Percentiles rank a stretch among this genome's conserved stretches.
Evolutionary conservation across 768 basidiomycete species (phyloP).

Genomic region (Leccinum obscurum): DNA sequence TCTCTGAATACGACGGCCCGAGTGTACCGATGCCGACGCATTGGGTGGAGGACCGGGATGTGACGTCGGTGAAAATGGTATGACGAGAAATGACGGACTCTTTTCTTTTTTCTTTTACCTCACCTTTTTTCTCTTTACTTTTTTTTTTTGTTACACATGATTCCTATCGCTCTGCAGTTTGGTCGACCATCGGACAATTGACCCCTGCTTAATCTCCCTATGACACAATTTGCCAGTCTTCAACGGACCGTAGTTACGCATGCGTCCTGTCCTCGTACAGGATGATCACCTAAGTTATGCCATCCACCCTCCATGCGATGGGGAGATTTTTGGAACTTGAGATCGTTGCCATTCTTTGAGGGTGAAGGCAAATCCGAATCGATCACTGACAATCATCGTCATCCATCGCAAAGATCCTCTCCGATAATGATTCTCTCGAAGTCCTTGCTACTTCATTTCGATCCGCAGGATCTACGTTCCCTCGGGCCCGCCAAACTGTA

Average conservation of each 20-base stretch:
- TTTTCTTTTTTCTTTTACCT: too few species aligned
- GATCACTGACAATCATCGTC: too few species aligned
- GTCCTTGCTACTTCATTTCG: neutral
- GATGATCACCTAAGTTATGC: neutral
- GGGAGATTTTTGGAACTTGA: neutral
- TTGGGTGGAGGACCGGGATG: constrained; percentile 46
- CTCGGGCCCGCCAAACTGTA: too few species aligned
- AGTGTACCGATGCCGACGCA: constrained; percentile 35
- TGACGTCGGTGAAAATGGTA: constrained; percentile 21
- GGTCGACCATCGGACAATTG: neutral
- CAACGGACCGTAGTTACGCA: neutral
- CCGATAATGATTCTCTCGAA: neutral
- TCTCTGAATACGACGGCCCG: constrained; percentile 48
- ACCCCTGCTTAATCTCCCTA: neutral
- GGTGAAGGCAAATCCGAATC: neutral
- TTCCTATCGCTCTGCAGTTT: neutral
- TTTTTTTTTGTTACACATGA: neutral
- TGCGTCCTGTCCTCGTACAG: neutral
- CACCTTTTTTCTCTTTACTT: too few species aligned
- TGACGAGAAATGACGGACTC: neutral
- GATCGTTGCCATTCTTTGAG: neutral
- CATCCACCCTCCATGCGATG: neutral
- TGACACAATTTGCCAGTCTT: neutral
- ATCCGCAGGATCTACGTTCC: neutral
- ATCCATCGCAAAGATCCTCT: too few species aligned